phyloP scores from a whole-genome alignment of 1,284 basidiomycete species.

The Tremellales sp. region DNA sequence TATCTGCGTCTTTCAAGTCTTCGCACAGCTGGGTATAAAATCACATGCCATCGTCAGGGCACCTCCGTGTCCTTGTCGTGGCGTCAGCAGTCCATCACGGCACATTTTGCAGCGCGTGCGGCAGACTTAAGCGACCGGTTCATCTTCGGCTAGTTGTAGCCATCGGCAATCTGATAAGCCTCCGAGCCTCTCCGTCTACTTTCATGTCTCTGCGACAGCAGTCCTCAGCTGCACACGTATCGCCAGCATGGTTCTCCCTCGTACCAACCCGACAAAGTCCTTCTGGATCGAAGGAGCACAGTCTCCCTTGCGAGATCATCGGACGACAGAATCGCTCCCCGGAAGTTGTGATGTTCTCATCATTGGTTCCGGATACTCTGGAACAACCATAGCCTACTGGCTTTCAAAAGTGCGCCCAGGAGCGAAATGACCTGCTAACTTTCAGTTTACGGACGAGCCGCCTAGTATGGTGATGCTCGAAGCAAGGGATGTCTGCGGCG shows the following conservation, averaged over 20 bases:
- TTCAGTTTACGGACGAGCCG: not conserved
- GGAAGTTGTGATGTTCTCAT: slow-evolving; percentile 19
- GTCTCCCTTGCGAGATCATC: slow-evolving; percentile 16
- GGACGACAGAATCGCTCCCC: slow-evolving; percentile 15
- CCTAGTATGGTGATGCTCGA: slow-evolving; percentile 17
- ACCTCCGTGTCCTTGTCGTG: too few relatives aligned
- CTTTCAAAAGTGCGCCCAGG: slow-evolving; percentile 12
- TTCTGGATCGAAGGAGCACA: slow-evolving; percentile 18
- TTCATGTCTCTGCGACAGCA: too few relatives aligned
- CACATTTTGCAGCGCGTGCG: too few relatives aligned
- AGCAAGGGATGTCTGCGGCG: slow-evolving; percentile 18
- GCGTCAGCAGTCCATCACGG: too few relatives aligned
- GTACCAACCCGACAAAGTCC: slow-evolving; percentile 12
- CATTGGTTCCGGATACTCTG: slow-evolving; percentile 19
- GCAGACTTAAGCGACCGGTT: too few relatives aligned
- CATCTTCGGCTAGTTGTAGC: too few relatives aligned
- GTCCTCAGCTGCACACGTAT: too few relatives aligned
- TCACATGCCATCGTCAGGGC: too few relatives aligned
- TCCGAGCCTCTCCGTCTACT: too few relatives aligned
- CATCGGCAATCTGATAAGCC: too few relatives aligned
- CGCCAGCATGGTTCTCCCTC: slow-evolving; percentile 13
- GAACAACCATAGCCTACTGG: slow-evolving; percentile 10
- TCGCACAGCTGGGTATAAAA: too few relatives aligned
- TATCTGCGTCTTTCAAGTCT: too few relatives aligned
- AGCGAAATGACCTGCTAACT: slow-evolving; percentile 29